Evolutionary conservation across 768 basidiomycete genomes (phyloP).

Genomic region (Xerocomellus amylosporus): DNA sequence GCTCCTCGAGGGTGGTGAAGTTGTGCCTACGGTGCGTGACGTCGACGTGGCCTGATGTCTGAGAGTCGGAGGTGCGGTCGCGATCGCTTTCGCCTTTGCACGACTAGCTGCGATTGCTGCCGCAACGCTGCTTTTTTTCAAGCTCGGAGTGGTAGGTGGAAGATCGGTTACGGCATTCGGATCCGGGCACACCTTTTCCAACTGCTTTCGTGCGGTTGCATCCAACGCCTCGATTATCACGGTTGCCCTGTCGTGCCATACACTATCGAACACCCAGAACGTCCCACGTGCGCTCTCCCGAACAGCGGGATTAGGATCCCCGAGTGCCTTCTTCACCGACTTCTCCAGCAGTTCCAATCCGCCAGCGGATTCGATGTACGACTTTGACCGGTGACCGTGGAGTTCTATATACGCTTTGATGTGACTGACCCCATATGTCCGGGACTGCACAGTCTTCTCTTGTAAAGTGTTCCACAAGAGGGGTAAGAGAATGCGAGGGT

Average conservation of each 20-base stretch:
- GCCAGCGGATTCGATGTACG: constrained; percentile 65
- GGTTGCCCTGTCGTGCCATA: constrained; percentile 73
- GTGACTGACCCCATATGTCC: constrained; percentile 66
- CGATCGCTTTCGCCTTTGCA: constrained; percentile 82
- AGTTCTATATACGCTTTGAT: constrained; percentile 70
- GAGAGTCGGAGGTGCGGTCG: constrained; percentile 74
- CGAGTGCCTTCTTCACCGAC: constrained; percentile 66
- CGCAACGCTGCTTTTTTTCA: constrained; percentile 79
- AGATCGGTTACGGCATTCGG: constrained; percentile 40
- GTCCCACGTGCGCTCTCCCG: constrained; percentile 65
- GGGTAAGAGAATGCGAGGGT: constrained; percentile 65
- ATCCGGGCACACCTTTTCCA: constrained; percentile 82
- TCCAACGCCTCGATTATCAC: constrained; percentile 69
- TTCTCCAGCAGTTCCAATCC: constrained; percentile 73
- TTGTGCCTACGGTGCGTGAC: constrained; percentile 49
- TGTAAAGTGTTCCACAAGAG: constrained; percentile 65
- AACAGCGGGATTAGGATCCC: constrained; percentile 77
- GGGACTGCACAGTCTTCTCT: constrained; percentile 79
- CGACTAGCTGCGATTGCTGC: constrained; percentile 89
- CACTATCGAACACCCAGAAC: constrained; percentile 77
- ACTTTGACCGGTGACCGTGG: constrained; percentile 64
- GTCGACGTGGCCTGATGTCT: constrained; percentile 80
- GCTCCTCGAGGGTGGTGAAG: constrained; percentile 41
- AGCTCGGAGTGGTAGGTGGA: constrained; percentile 51
- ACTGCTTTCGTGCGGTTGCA: constrained; percentile 64